A percentile compares a stretch with the other conserved stretches of the same genome.
These are phyloP conservation scores for Umbellularia californica DNA, from an alignment of 164 flowering plant genomes.

Conservation along the genomic window DNA sequence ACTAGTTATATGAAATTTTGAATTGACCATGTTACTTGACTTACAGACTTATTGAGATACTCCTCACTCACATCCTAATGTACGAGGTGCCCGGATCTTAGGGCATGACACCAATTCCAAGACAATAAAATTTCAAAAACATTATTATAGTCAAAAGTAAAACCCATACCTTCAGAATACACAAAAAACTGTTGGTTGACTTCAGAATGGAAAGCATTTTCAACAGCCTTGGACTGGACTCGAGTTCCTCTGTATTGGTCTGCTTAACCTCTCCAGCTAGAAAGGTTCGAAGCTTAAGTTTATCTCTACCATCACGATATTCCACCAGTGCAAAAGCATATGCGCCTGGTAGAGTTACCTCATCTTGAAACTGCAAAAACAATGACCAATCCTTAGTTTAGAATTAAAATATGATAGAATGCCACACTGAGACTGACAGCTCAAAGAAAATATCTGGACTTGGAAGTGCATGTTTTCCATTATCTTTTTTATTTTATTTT, in stretches of 20 bases:
- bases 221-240: slow-evolving; percentile 39
- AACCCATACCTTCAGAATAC: slow-evolving; percentile 58
- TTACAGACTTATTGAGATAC: too few relatives aligned
- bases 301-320: slow-evolving; percentile 39
- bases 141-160: neutral
- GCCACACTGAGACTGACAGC: neutral
- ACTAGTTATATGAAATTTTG: too few relatives aligned
- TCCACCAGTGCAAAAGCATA: slow-evolving; percentile 91
- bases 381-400: neutral
- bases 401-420: neutral
- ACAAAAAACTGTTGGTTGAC: slow-evolving; percentile 32
- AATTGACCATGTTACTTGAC: too few relatives aligned
- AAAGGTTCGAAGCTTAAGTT: slow-evolving; percentile 56
- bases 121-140: neutral
- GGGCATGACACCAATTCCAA: neutral
- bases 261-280: slow-evolving; percentile 55
- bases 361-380: slow-evolving; percentile 52
- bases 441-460: too few relatives aligned
- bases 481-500: too few relatives aligned
- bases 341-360: slow-evolving; percentile 32
- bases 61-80: neutral
- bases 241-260: slow-evolving; percentile 29
- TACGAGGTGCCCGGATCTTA: neutral
- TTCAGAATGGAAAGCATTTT: slow-evolving; percentile 43
- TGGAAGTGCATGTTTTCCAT: too few relatives aligned